Evolutionary conservation across 495 filamentous ascomycete species (phyloP).

Genomic region (Aspergillus heteromorphus): DNA sequence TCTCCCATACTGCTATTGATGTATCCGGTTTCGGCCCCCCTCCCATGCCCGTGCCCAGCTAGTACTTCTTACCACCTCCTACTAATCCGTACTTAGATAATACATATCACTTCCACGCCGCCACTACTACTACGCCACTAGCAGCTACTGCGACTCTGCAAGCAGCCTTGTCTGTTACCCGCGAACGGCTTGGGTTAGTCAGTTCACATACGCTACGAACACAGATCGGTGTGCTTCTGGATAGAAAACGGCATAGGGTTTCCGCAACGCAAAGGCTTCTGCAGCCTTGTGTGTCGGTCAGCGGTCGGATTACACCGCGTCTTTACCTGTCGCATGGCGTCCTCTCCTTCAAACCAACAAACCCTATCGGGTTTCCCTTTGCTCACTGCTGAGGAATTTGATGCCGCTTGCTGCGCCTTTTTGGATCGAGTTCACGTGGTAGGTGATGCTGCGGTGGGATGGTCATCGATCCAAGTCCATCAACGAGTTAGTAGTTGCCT

Average conservation of each 20-base stretch:
- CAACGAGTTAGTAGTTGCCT: neutral
- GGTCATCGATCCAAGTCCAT: conserved; percentile 27
- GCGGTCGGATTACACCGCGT: conserved; percentile 14
- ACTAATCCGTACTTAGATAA: neutral
- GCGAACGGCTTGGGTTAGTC: conserved; percentile 4
- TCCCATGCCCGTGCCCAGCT: neutral
- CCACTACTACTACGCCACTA: neutral
- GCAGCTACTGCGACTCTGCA: conserved; percentile 4
- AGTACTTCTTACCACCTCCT: too few species aligned
- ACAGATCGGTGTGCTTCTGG: conserved; percentile 12
- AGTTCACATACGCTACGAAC: neutral
- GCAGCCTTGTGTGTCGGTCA: conserved; percentile 12
- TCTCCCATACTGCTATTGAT: neutral
- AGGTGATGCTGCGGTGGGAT: conserved; percentile 13
- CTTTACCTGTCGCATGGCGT: conserved; percentile 22
- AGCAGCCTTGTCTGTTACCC: conserved; percentile 3
- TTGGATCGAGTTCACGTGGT: conserved; percentile 43
- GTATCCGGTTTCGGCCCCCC: neutral
- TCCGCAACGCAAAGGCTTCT: conserved; percentile 7
- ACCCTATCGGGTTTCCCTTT: conserved; percentile 43
- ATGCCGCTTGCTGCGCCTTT: conserved; percentile 54
- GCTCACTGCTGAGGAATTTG: conserved; percentile 54
- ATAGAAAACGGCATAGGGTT: neutral
- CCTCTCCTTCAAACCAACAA: neutral
- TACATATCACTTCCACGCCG: neutral